phyloP scores from a whole-genome alignment of 495 filamentous ascomycete species.

The Astrothelium macrocarpum region DNA sequence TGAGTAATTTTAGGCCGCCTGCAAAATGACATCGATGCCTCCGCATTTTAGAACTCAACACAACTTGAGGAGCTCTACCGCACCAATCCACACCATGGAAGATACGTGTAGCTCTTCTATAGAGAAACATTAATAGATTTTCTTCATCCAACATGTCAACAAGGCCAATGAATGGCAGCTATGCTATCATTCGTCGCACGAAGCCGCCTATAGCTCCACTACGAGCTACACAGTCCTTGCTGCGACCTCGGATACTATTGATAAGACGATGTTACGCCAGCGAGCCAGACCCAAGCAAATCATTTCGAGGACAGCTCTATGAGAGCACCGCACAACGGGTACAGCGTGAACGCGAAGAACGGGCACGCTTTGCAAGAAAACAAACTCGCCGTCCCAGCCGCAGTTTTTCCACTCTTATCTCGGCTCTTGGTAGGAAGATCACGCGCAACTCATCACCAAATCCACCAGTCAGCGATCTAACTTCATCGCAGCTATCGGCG shows the following conservation, averaged over 20 bases:
- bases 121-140: background rate
- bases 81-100: background rate
- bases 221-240: background rate
- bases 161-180: background rate
- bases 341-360: constrained; percentile 61
- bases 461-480: background rate
- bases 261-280: background rate
- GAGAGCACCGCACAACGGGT: constrained; percentile 72
- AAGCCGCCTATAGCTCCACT: background rate
- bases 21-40: constrained; percentile 5
- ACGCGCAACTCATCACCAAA: constrained; percentile 11
- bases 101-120: background rate
- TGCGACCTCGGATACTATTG: background rate
- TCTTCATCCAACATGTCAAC: background rate
- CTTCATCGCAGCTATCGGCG: constrained; percentile 41
- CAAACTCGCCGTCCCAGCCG: constrained; percentile 44
- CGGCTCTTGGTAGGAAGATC: constrained; percentile 7
- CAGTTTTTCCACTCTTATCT: constrained; percentile 27
- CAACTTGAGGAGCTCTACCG: background rate
- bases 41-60: background rate
- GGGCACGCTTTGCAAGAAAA: constrained; percentile 52
- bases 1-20: no score
- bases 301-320: constrained; percentile 81
- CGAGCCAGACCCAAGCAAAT: constrained; percentile 24
- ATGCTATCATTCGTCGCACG: background rate